These are phyloP conservation scores for Phalaenopsis hybrid DNA, from an alignment of 116 monocot species.

Conservation along the genomic window DNA sequence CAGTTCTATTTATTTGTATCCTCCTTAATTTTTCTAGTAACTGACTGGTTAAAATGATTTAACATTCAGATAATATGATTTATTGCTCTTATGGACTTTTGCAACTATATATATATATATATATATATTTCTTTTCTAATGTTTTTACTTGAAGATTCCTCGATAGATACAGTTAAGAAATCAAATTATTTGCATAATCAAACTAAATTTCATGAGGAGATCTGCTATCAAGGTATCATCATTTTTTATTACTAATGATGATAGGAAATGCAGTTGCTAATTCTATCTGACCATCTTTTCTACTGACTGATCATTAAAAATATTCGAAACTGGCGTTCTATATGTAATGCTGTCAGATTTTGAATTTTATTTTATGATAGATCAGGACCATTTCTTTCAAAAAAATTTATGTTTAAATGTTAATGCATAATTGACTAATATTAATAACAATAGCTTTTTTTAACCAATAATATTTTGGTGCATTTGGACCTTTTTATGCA, in stretches of 20 bases:
- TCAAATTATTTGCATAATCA: neutral
- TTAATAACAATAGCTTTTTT: neutral
- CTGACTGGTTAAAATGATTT: neutral
- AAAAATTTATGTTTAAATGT: neutral
- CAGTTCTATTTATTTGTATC: constrained; percentile 8
- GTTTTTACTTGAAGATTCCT: neutral
- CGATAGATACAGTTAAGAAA: neutral
- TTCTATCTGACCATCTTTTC: too few relatives aligned
- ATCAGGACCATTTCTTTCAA: neutral
- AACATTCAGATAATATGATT: neutral
- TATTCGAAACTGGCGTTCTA: neutral
- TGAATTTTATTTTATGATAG: neutral
- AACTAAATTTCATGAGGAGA: neutral
- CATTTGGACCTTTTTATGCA: neutral
- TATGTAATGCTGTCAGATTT: neutral
- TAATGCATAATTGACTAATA: neutral
- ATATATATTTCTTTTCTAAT: neutral
- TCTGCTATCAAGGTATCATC: neutral
- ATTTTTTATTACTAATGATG: too few relatives aligned
- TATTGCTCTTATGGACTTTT: neutral
- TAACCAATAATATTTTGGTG: neutral
- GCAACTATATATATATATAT: neutral
- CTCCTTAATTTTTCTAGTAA: neutral
- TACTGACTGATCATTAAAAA: too few relatives aligned
- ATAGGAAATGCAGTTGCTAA: too few relatives aligned